Percentiles rank a stretch among this genome's conserved stretches.
phyloP scores from a whole-genome alignment of 2,329 filamentous ascomycete species.

The Hirsutella rhossiliensis region DNA sequence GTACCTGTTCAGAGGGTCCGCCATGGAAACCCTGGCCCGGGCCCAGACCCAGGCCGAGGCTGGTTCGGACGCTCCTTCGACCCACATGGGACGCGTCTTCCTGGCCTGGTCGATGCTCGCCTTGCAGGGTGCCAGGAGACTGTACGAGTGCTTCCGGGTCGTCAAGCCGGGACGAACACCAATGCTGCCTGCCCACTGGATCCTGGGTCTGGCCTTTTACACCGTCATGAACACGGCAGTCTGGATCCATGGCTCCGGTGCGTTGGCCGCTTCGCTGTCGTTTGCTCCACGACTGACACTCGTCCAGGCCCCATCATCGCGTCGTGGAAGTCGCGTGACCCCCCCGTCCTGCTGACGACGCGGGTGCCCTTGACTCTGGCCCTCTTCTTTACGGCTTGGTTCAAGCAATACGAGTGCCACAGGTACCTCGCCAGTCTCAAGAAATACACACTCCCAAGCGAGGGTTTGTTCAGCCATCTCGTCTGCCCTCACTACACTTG shows the following conservation, averaged over 20 bases:
- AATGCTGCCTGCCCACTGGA: slow-evolving; percentile 83
- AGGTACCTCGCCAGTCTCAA: slow-evolving; percentile 55
- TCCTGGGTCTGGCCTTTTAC: slow-evolving; percentile 71
- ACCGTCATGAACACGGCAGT: slow-evolving; percentile 58
- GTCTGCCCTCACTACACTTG: slow-evolving; percentile 87
- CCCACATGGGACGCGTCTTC: slow-evolving; percentile 49
- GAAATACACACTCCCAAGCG: slow-evolving; percentile 72
- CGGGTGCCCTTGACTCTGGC: slow-evolving; percentile 34
- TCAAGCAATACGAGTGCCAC: slow-evolving; percentile 65
- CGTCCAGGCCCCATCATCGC: slow-evolving; percentile 18
- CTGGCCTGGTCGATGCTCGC: slow-evolving; percentile 63
- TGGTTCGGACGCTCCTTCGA: slow-evolving; percentile 16
- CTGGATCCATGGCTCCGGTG: slow-evolving; percentile 75
- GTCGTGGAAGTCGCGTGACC: slow-evolving; percentile 15
- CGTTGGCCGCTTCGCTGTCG: slow-evolving; percentile 12
- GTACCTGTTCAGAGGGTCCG: slow-evolving; percentile 38
- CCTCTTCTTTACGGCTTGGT: slow-evolving; percentile 57
- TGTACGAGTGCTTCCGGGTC: slow-evolving; percentile 62
- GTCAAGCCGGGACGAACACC: slow-evolving; percentile 49
- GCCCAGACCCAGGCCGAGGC: slow-evolving; percentile 16
- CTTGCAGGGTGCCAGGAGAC: slow-evolving; percentile 60
- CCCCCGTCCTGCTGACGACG: slow-evolving; percentile 9
- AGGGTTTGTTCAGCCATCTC: slow-evolving; percentile 58
- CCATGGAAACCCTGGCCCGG: slow-evolving; percentile 36
- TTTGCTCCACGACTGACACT: background rate